Conservation (phyloP, 108 stramenopile species). For the Pseudonitzschia pungens region DNA sequence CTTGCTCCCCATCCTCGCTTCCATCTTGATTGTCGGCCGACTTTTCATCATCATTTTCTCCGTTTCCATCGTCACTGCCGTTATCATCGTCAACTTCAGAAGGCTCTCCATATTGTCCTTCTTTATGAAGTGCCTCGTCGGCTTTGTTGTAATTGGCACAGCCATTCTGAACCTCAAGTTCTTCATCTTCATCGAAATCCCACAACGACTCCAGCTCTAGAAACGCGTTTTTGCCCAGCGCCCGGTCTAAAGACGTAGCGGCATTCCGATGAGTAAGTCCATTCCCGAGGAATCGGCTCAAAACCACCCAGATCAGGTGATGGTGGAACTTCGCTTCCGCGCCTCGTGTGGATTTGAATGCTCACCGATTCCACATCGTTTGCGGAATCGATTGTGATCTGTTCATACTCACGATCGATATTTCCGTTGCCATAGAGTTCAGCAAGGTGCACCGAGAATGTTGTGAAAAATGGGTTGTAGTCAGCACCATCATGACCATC, state of each 20-base stretch:
- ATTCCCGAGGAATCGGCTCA: slow-evolving; percentile 13
- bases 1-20: neutral
- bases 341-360: neutral
- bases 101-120: slow-evolving; percentile 5
- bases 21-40: too few relatives aligned
- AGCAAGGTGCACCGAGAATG: slow-evolving; percentile 4
- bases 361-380: slow-evolving; percentile 16
- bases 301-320: neutral
- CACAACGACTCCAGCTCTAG: neutral
- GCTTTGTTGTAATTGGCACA: neutral
- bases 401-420: neutral
- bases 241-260: slow-evolving; percentile 1
- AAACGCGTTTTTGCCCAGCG: neutral
- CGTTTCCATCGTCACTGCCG: neutral
- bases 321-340: neutral
- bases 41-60: too few relatives aligned
- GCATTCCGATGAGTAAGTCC: slow-evolving; percentile 3
- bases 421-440: slow-evolving; percentile 5
- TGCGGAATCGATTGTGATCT: neutral
- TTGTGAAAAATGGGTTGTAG: neutral
- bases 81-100: neutral
- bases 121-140: neutral
- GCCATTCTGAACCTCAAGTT: neutral
- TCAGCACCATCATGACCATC: neutral
- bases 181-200: slow-evolving; percentile 6